Percentiles rank a stretch among this genome's conserved stretches.
Conservation (phyloP, 2,329 filamentous ascomycete species). For the Trichoderma koningiopsis region DNA sequence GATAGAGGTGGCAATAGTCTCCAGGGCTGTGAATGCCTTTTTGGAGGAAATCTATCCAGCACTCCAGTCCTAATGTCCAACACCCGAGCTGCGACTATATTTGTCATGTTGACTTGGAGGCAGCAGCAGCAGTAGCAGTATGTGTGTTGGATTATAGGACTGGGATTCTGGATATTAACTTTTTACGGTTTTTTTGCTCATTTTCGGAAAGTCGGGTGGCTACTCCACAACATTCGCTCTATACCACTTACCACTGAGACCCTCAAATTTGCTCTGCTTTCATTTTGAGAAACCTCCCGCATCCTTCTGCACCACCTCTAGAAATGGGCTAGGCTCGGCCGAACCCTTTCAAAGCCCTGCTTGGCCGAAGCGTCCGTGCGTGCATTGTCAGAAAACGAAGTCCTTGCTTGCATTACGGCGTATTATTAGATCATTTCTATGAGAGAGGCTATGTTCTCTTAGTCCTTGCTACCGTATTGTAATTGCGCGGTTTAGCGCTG, state of each 20-base stretch:
- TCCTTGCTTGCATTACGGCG: not conserved
- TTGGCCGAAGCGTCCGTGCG: not conserved
- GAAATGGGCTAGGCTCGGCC: not conserved
- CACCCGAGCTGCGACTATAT: no score
- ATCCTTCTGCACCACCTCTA: not conserved
- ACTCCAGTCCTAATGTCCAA: no score
- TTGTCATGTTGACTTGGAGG: no score
- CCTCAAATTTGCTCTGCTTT: not conserved
- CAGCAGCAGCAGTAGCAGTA: no score
- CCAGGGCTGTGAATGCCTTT: no score
- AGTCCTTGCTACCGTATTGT: not conserved
- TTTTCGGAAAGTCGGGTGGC: not conserved
- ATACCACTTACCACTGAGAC: not conserved
- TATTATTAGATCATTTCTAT: not conserved
- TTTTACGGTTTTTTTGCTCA: no score
- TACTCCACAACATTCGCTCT: not conserved
- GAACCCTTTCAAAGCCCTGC: not conserved
- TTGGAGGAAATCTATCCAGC: no score
- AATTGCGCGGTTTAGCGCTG: not conserved
- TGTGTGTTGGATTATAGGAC: no score
- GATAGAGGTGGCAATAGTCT: no score
- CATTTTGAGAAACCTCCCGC: not conserved
- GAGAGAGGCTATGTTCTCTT: not conserved
- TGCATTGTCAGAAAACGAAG: not conserved
- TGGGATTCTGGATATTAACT: no score